Evolutionary conservation across 2,329 filamentous ascomycete genomes (phyloP), one percentile per base, ranked within the genome.

Genomic region (Scedosporium boydii): DNA sequence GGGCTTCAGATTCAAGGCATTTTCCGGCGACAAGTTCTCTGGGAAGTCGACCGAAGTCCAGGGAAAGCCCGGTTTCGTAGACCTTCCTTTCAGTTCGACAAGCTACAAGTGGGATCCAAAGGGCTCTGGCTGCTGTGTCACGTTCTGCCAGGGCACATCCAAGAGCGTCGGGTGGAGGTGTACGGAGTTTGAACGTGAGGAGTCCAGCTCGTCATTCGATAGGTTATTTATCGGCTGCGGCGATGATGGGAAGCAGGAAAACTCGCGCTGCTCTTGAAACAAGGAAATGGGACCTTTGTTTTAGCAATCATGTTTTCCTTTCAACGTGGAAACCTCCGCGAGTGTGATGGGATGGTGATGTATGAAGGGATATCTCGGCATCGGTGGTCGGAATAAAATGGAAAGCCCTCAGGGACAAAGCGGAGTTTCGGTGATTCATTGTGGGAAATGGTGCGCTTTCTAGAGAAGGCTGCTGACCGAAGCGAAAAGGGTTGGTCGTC

Each of bases 61-160:
- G 16, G 51, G 51, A 7, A 38, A 59, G 29, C 23, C 34, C 12
- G 60, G 60, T 27, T 64, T 64, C 60, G 46, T 62, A 21, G 63
- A 64, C 51, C 38, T 64, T 12, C 55, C 55, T 26, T 64, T 62
- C 48, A 58, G 62, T 53, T 57, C 42, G 46, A 60, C 38, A 29
- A 64, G 63, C 58, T 64, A 64, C 57, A 61, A 60, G 18, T 64
- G 63, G 63, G 14, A 57, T 5, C 60, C 48, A 10, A 62, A 62
- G 26, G 41, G 27, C 1, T 42, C 60, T 3, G 38, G 46, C 60
- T 64, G 63, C 58, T 64, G 63, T 6, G 14, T 62, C 23, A 60
- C 57, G 3, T 60, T 64, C 26, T 64, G 63, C 34, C 63, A 64
- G 46, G 63, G 63, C 14, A 27, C 27, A 9, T 21, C 29, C 1